Base-by-base conservation (phyloP, 2,329 filamentous ascomycete genomes). In the Phoma sp. region DNA sequence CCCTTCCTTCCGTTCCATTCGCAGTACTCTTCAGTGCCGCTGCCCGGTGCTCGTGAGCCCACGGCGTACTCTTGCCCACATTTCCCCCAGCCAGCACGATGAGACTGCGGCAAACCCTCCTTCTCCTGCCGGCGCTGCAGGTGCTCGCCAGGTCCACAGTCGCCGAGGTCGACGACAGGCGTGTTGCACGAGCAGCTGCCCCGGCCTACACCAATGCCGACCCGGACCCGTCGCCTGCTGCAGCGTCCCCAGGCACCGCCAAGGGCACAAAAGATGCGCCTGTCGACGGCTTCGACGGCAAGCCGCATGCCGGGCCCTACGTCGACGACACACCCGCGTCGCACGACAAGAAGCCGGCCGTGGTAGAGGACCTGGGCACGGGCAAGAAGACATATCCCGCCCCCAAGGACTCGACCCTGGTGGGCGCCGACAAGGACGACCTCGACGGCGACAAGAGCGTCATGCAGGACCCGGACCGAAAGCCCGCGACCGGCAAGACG, bases 251-350 rank as follows among this genome's bases (percentile, higher is more conserved):
- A 5, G 65, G 52, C 2, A 53, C 65, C 10, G 37, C 26, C 32
- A 74, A 77, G 55, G 86, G 85, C 47, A 87, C 86, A 45, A 92
- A 92, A 73, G 88, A 95, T 78, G 91, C 90, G 50, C 93, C 93
- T 0, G 88, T 97, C 17, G 95, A 98, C 73, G 93, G 93, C 38
- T 89, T 90, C 66, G 95, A 98, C 77, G 95, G 95, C 40, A 95
- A 93, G 78, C 95, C 95, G 39, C 93, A 97, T 72, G 86, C 88
- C 17, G 95, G 95, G 1, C 95, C 95, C 2, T 87, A 84, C 69
- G 87, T 93, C 52, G 86, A 87, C 57, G 83, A 74, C 37, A 72
- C 73, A 9, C 62, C 64, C 34, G 61, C 66, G 14, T 47, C 61
- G 32, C 61, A 68, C 17, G 66, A 73, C 50, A 75, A 75, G 51